These are phyloP conservation scores for Bryum argenteum DNA, from an alignment of 225 moss, liverwort and hornwort species.

Conservation along the genomic window DNA sequence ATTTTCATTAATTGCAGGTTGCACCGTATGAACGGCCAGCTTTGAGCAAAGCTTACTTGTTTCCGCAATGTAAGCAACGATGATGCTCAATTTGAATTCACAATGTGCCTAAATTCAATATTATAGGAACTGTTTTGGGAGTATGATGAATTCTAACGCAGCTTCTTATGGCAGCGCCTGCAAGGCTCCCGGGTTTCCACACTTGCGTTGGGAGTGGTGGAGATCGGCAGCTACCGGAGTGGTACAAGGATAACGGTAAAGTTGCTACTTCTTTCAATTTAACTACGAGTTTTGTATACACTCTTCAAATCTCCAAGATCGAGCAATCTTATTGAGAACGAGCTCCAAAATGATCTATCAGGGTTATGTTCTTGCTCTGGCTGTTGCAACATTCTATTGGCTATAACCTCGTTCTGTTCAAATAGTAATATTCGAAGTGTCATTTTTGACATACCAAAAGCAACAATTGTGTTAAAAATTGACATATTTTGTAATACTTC, in stretches of 20 bases:
- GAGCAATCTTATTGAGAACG: no score
- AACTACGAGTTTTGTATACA: no score
- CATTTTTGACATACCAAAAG: neutral
- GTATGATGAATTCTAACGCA: neutral
- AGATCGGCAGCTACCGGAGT: constrained; percentile 72
- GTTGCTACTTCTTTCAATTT: neutral
- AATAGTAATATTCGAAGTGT: no score
- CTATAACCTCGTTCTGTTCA: no score
- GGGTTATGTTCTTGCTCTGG: no score
- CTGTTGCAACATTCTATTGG: no score
- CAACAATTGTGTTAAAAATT: neutral
- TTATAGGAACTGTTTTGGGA: neutral
- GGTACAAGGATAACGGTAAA: constrained; percentile 86
- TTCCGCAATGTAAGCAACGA: constrained; percentile 52
- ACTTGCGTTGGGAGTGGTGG: constrained; percentile 79
- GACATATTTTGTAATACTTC: no score
- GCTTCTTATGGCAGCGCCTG: constrained; percentile 68
- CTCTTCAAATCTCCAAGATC: no score
- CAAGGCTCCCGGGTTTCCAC: constrained; percentile 92
- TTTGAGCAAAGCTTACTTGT: constrained; percentile 63
- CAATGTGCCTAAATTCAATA: no score
- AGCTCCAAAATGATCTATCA: no score
- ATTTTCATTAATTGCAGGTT: constrained; percentile 23
- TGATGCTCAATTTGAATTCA: neutral
- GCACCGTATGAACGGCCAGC: constrained; percentile 62